These are phyloP conservation scores for Schizothecium vesticola DNA, from an alignment of 495 filamentous ascomycete genomes.

Conservation along the genomic window DNA sequence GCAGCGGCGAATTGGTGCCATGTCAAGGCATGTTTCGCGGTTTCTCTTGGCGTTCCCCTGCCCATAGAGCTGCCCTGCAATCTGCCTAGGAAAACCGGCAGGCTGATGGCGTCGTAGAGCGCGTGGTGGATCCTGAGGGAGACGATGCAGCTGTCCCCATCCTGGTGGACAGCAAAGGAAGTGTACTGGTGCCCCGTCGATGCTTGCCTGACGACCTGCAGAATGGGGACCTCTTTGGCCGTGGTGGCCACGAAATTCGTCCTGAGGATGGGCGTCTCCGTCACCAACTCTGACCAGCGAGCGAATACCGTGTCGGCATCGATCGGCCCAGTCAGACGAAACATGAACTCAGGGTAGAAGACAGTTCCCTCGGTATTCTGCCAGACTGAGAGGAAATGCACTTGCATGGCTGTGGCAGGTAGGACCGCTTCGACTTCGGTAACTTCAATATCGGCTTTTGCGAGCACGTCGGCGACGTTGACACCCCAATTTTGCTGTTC, in stretches of 20 bases:
- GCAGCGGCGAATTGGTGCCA: background rate
- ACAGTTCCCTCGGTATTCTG: slow-evolving; percentile 53
- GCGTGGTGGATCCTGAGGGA: slow-evolving; percentile 64
- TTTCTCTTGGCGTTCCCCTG: background rate
- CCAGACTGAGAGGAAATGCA: slow-evolving; percentile 67
- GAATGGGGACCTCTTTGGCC: slow-evolving; percentile 39
- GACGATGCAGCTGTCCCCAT: slow-evolving; percentile 19
- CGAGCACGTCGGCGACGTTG: slow-evolving; percentile 27
- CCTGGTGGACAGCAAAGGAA: slow-evolving; percentile 6
- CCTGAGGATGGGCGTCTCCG: slow-evolving; percentile 53
- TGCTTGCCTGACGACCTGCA: slow-evolving; percentile 40
- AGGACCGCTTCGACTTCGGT: slow-evolving; percentile 49
- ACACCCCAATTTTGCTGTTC: slow-evolving; percentile 27
- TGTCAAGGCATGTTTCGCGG: background rate
- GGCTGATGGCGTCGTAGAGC: slow-evolving; percentile 69
- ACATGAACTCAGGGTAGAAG: slow-evolving; percentile 61
- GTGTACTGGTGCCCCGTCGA: slow-evolving; percentile 5
- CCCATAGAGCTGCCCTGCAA: slow-evolving; percentile 21
- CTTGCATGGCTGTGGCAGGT: slow-evolving; percentile 65
- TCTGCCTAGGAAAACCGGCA: slow-evolving; percentile 46
- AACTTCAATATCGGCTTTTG: slow-evolving; percentile 24
- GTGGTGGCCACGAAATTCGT: slow-evolving; percentile 53
- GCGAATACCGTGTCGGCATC: slow-evolving; percentile 30
- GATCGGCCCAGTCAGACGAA: slow-evolving; percentile 34
- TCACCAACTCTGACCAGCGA: slow-evolving; percentile 55